phyloP scores from a whole-genome alignment of 169 alveolate genomes.

The Plasmodium gonderi region DNA sequence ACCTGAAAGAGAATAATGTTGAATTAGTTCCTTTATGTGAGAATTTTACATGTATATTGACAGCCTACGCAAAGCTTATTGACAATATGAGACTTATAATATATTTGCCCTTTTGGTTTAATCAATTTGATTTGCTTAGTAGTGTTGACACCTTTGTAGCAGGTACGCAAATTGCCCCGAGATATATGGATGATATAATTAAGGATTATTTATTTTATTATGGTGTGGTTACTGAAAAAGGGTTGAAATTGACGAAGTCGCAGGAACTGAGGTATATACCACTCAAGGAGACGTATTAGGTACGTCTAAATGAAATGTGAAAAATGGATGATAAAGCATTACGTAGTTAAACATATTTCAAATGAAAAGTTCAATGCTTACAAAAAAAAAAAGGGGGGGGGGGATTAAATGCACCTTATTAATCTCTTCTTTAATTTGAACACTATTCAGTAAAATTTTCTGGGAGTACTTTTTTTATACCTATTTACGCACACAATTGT shows the following conservation, averaged over 20 bases:
- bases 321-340: too few relatives aligned
- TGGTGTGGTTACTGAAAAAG: slow-evolving; percentile 15
- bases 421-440: too few relatives aligned
- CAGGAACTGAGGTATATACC: background rate
- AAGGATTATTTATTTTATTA: slow-evolving; percentile 31
- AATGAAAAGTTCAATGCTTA: too few relatives aligned
- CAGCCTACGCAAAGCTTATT: slow-evolving; percentile 37
- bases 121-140: slow-evolving; percentile 16
- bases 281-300: background rate
- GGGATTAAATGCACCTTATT: too few relatives aligned
- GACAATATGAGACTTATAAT: slow-evolving; percentile 47
- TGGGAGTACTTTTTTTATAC: too few relatives aligned
- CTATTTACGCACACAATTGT: too few relatives aligned
- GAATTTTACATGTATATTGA: slow-evolving; percentile 43
- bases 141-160: slow-evolving; percentile 54
- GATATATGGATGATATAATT: slow-evolving; percentile 31
- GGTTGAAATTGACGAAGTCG: background rate
- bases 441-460: too few relatives aligned
- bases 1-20: slow-evolving; percentile 38
- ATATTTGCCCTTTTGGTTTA: slow-evolving; percentile 56
- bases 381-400: too few relatives aligned
- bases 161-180: slow-evolving; percentile 13
- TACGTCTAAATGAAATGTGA: too few relatives aligned
- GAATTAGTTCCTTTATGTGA: slow-evolving; percentile 25
- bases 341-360: too few relatives aligned